These are phyloP conservation scores for Pseudonitzschia delicatissima DNA, from an alignment of 108 stramenopile genomes.

Conservation along the genomic window DNA sequence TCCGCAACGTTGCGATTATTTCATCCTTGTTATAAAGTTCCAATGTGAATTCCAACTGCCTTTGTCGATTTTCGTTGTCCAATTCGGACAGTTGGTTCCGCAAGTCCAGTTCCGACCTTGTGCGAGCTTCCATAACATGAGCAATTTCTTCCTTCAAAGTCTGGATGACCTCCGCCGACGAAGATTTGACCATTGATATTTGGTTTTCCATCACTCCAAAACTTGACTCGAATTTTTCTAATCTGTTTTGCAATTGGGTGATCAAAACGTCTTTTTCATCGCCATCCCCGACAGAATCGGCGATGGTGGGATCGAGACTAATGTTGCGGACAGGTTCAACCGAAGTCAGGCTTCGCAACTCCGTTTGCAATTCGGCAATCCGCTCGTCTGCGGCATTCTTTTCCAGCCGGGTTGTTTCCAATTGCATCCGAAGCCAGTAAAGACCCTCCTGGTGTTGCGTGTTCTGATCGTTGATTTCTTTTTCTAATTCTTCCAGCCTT, in stretches of 20 bases:
- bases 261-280: conserved; percentile 1
- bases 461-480: conserved; percentile 30
- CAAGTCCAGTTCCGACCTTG: conserved; percentile 56
- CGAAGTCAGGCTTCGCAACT: conserved; percentile 27
- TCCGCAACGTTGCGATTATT: conserved; percentile 14
- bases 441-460: conserved; percentile 40
- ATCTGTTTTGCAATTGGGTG: conserved; percentile 1
- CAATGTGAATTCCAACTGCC: conserved; percentile 10
- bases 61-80: conserved; percentile 39
- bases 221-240: conserved; percentile 24
- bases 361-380: conserved; percentile 29
- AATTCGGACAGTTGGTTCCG: conserved; percentile 58
- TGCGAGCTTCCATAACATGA: conserved; percentile 62
- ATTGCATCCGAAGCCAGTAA: conserved; percentile 39
- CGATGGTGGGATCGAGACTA: neutral
- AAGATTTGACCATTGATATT: conserved; percentile 60
- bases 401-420: conserved; percentile 37
- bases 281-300: neutral
- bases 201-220: conserved; percentile 52
- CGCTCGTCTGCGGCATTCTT: conserved; percentile 47
- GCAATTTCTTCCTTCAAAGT: conserved; percentile 75
- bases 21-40: conserved; percentile 21
- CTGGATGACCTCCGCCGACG: conserved; percentile 57
- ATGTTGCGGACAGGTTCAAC: neutral
- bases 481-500: conserved; percentile 20